phyloP scores from a whole-genome alignment of 805 yeast species.

The Candida hispaniensis region DNA sequence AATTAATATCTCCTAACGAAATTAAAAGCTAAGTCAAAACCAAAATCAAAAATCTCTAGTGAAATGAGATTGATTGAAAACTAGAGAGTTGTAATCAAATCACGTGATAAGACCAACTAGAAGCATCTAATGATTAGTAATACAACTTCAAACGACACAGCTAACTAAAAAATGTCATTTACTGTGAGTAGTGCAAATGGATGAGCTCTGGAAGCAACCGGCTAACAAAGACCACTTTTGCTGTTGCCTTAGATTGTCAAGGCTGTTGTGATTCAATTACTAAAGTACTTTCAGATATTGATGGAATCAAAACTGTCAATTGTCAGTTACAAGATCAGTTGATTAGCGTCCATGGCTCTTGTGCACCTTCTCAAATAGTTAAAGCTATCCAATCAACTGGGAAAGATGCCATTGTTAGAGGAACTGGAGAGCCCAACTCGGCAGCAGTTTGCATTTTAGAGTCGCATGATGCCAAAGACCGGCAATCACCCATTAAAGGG shows the following conservation, averaged over 20 bases:
- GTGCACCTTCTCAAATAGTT: conserved; percentile 69
- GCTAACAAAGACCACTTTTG: conserved; percentile 51
- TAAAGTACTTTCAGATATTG: conserved; percentile 40
- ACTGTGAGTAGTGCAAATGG: conserved; percentile 9
- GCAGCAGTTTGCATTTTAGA: conserved; percentile 91
- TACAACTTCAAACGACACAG: no score
- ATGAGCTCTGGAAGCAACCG: conserved; percentile 14
- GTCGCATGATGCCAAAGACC: conserved; percentile 43
- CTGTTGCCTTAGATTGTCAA: conserved; percentile 75
- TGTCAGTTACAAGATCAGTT: conserved; percentile 49
- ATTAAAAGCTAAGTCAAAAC: no score
- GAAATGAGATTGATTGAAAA: no score
- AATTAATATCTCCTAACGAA: no score
- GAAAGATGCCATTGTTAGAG: conserved; percentile 83
- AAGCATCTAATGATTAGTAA: no score
- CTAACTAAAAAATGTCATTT: conserved; percentile 15
- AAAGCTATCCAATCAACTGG: conserved; percentile 62
- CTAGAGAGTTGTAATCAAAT: no score
- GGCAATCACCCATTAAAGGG: conserved; percentile 61
- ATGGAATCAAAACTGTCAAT: conserved; percentile 37
- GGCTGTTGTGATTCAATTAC: conserved; percentile 55
- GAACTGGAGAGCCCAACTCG: conserved; percentile 74
- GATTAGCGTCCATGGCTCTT: conserved; percentile 56
- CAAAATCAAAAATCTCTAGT: no score
- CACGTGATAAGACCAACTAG: no score